phyloP scores from a whole-genome alignment of 2,329 filamentous ascomycete species.

The Colletotrichum musicola region DNA sequence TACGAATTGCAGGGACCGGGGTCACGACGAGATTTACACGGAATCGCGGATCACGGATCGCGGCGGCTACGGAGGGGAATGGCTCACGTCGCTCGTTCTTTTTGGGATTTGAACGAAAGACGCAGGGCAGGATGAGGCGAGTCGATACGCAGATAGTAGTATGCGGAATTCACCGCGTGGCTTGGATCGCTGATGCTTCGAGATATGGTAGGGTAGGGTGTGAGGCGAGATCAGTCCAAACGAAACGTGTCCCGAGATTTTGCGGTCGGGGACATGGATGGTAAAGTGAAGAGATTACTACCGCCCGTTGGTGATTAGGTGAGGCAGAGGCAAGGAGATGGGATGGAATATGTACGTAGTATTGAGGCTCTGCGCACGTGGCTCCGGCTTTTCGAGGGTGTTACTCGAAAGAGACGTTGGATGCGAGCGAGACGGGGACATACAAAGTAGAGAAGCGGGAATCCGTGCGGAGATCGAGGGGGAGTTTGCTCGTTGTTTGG shows the following conservation, averaged over 20 bases:
- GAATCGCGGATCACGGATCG: no score
- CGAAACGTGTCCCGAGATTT: conserved; percentile 32
- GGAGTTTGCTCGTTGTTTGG: not conserved
- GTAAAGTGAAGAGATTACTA: not conserved
- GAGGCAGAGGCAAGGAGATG: conserved; percentile 8
- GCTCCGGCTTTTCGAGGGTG: not conserved
- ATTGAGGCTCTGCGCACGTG: conserved; percentile 22
- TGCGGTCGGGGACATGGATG: not conserved
- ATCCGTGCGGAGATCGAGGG: conserved; percentile 3
- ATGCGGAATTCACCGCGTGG: not conserved
- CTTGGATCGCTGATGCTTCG: conserved; percentile 9
- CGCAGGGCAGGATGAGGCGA: no score
- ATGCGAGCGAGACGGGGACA: conserved; percentile 7
- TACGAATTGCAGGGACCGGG: no score
- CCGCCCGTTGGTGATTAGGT: not conserved
- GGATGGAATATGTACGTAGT: not conserved
- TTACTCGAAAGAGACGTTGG: conserved; percentile 16
- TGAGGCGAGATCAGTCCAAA: conserved; percentile 36
- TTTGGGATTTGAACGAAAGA: no score
- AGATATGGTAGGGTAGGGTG: not conserved
- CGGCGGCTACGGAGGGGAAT: no score
- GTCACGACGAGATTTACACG: no score
- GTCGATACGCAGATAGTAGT: no score
- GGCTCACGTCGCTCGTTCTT: no score
- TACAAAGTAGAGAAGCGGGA: not conserved